Evolutionary conservation across 2,329 filamentous ascomycete species (phyloP).

Genomic region (Raffaelea albimanens): DNA sequence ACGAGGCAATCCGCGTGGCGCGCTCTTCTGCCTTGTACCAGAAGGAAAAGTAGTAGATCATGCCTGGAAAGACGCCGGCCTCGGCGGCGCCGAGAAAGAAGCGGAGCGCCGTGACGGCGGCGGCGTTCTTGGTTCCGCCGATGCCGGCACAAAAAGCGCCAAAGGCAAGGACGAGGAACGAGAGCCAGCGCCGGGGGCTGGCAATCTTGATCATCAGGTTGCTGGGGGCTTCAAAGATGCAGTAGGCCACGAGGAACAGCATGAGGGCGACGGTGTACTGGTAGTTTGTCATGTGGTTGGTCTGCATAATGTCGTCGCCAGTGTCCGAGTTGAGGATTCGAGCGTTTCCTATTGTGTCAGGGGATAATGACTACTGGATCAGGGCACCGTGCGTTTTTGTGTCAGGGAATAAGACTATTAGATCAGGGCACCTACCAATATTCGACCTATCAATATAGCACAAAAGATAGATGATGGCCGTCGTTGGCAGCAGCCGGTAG

Average conservation of each 20-base stretch:
- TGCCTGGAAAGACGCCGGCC: conserved; percentile 34
- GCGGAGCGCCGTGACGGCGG: conserved; percentile 49
- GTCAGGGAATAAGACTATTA: neutral
- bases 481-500: conserved; percentile 52
- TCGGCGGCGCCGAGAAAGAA: conserved; percentile 57
- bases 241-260: conserved; percentile 52
- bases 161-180: conserved; percentile 59
- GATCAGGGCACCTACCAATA: conserved; percentile 41
- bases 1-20: conserved; percentile 60
- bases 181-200: conserved; percentile 52
- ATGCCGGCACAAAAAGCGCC: conserved; percentile 58
- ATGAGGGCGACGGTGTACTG: conserved; percentile 51
- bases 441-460: conserved; percentile 61
- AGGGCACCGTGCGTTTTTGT: neutral
- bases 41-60: conserved; percentile 55
- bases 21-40: conserved; percentile 66
- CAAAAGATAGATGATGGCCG: conserved; percentile 53
- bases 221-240: conserved; percentile 54
- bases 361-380: neutral
- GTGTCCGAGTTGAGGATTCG: conserved; percentile 54
- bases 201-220: conserved; percentile 59
- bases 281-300: conserved; percentile 50
- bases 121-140: conserved; percentile 53
- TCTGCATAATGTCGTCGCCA: conserved; percentile 50
- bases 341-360: conserved; percentile 35